Evolutionary conservation across 1,284 basidiomycete genomes (phyloP).

Genomic region (Leccinum pachyderme): DNA sequence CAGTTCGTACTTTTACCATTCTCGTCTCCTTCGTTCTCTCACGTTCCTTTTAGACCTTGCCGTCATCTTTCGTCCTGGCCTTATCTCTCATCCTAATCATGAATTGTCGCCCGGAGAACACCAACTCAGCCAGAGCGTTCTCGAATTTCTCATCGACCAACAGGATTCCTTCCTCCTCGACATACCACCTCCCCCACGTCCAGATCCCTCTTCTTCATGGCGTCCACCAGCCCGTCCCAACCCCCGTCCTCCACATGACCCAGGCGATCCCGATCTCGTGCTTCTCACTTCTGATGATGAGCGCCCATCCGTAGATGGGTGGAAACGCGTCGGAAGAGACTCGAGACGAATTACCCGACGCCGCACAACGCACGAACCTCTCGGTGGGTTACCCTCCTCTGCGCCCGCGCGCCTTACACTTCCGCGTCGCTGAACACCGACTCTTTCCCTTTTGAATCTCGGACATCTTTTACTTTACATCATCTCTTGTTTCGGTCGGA

Average conservation of each 20-base stretch:
- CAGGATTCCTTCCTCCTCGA: slow-evolving; percentile 87
- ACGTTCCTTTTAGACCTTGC: slow-evolving; percentile 67
- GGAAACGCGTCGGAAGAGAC: slow-evolving; percentile 47
- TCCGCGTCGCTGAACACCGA: slow-evolving; percentile 31
- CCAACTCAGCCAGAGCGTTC: slow-evolving; percentile 82
- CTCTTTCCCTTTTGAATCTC: slow-evolving; percentile 9
- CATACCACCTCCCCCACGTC: slow-evolving; percentile 62
- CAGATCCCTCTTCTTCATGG: slow-evolving; percentile 34
- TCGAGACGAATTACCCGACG: slow-evolving; percentile 46
- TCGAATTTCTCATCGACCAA: slow-evolving; percentile 92
- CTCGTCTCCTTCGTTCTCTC: neutral
- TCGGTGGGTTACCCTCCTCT: slow-evolving; percentile 44
- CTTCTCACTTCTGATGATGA: slow-evolving; percentile 49
- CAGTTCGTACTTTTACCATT: slow-evolving; percentile 52
- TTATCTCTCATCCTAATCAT: slow-evolving; percentile 86
- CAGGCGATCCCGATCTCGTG: slow-evolving; percentile 36
- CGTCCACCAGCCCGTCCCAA: slow-evolving; percentile 18
- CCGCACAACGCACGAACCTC: slow-evolving; percentile 55
- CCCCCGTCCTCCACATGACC: slow-evolving; percentile 18
- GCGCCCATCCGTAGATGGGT: slow-evolving; percentile 38
- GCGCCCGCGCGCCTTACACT: slow-evolving; percentile 29
- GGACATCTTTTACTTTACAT: slow-evolving; percentile 2
- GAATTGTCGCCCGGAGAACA: slow-evolving; percentile 83
- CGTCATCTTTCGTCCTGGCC: slow-evolving; percentile 90
- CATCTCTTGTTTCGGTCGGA: slow-evolving; percentile 7